Base-by-base conservation (phyloP, 176 grass and related monocot species). In the Ananas comosus region DNA sequence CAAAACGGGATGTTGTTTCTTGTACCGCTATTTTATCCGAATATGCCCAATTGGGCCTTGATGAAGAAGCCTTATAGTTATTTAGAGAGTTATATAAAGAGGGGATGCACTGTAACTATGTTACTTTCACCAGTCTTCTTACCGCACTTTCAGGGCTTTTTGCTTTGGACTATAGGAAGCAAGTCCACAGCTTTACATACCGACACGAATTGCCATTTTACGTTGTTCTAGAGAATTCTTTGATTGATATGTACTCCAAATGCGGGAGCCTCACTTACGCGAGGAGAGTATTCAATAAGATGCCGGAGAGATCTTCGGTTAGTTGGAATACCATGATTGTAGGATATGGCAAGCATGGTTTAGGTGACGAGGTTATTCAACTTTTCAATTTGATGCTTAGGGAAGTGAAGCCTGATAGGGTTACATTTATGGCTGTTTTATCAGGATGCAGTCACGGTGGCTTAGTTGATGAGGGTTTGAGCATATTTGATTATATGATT, bases 221-320 rank as follows among this genome's bases (percentile, higher is more conserved):
- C 59, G 49, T 88, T 71, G 79, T 74, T 72, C 72, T 91, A 49
- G 79, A 85, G 67, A 91, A 88, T 82, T 91, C 82, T 85, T 67
- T 91, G 76, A 91, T 91, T 29, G 82, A 80, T 80, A 91, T 91
- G 89, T 88, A 91, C 68, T 85, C 82, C 52, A 91, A 91, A 63
- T 88, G 85, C 48, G 89, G 89, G 12, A 80, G 76, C 53, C 77
- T 91, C 69, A 83, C 69, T 75, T 87, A 83, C 50, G 76, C 89
- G 29, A 82, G 73, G 71, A 88, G 82, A 11, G 48, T 88, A 70
- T 91, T 91, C 78, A 82, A 88, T 59, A 74, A 48, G 21, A 88
- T 91, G 89, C 85, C 56, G 14, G 76, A 78, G 67, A 88, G 77
- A 80, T 88, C 89, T 72, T 70, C 82, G 51, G 68, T 88, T 13